Percentiles rank a stretch among this genome's conserved stretches.
Conservation (phyloP, 139 green algal species). For the Chlorella sp. region DNA sequence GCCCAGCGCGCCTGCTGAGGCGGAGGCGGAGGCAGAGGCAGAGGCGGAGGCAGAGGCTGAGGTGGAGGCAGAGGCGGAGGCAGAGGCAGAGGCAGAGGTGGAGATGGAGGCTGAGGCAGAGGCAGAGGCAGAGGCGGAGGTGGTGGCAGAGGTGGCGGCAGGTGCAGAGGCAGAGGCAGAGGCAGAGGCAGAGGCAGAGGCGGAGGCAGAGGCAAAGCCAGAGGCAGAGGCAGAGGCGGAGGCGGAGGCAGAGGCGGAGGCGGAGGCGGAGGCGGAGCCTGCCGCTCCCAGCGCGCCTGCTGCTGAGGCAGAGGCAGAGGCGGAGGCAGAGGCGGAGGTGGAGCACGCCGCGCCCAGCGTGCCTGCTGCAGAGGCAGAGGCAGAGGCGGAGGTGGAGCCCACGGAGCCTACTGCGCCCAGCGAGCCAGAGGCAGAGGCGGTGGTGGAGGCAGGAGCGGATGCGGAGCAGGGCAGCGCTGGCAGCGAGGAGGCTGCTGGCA, state of each 20-base stretch:
- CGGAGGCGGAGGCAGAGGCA: neutral
- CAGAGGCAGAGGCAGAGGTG: neutral
- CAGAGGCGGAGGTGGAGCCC: constrained; percentile 1
- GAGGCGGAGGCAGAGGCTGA: neutral
- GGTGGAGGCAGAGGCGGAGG: neutral
- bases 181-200: neutral
- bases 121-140: neutral
- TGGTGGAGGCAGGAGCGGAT: neutral
- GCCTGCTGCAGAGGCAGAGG: neutral
- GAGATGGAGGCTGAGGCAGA: neutral
- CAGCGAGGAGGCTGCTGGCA: neutral
- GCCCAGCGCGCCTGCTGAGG: neutral
- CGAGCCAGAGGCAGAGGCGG: neutral
- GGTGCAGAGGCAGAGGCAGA: neutral
- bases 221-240: neutral
- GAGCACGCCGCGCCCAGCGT: neutral
- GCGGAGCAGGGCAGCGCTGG: neutral
- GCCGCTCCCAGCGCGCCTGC: too few species aligned
- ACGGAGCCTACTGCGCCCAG: neutral
- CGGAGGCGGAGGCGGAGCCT: too few species aligned
- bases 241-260: too few species aligned
- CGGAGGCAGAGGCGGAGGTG: too few species aligned
- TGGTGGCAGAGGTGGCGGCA: neutral
- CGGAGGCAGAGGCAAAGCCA: neutral
- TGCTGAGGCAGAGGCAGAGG: constrained; percentile 1